Percentiles rank a stretch among this genome's conserved stretches.
These are phyloP conservation scores for Flueggea neowawraea DNA, from an alignment of 441 rosid genomes.

Conservation along the genomic window DNA sequence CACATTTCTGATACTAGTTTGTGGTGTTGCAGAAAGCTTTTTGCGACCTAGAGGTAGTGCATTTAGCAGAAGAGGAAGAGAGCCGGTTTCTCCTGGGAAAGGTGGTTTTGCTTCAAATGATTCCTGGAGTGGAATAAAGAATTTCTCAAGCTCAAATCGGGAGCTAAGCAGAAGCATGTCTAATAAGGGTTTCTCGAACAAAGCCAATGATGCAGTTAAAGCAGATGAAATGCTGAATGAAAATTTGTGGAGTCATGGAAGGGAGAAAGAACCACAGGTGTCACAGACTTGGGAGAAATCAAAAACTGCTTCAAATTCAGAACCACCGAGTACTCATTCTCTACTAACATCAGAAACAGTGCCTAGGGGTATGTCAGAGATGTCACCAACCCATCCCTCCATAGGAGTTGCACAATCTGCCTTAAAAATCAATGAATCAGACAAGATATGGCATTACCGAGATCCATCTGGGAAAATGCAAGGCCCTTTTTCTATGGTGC, in stretches of 20 bases:
- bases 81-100: constrained; percentile 69
- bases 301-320: constrained; percentile 40
- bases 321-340: constrained; percentile 33
- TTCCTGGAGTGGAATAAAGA: constrained; percentile 62
- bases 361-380: constrained; percentile 37
- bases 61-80: constrained; percentile 69
- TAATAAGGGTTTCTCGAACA: constrained; percentile 45
- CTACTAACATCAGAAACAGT: constrained; percentile 31
- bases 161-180: constrained; percentile 66
- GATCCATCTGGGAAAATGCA: constrained; percentile 94
- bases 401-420: constrained; percentile 30
- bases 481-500: constrained; percentile 92
- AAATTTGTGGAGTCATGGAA: constrained; percentile 46
- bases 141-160: constrained; percentile 42
- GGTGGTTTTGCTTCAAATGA: constrained; percentile 60
- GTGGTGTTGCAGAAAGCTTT: constrained; percentile 42
- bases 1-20: constrained; percentile 19
- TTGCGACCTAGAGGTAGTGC: constrained; percentile 52
- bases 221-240: constrained; percentile 49
- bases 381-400: constrained; percentile 31
- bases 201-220: constrained; percentile 52
- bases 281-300: constrained; percentile 54
- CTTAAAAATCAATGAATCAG: constrained; percentile 59
- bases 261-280: constrained; percentile 54
- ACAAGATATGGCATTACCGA: constrained; percentile 86